Evolutionary conservation across 108 stramenopile species (phyloP), one percentile per base, ranked within the genome.

Genomic region (Nannochloropsis oceanica): DNA sequence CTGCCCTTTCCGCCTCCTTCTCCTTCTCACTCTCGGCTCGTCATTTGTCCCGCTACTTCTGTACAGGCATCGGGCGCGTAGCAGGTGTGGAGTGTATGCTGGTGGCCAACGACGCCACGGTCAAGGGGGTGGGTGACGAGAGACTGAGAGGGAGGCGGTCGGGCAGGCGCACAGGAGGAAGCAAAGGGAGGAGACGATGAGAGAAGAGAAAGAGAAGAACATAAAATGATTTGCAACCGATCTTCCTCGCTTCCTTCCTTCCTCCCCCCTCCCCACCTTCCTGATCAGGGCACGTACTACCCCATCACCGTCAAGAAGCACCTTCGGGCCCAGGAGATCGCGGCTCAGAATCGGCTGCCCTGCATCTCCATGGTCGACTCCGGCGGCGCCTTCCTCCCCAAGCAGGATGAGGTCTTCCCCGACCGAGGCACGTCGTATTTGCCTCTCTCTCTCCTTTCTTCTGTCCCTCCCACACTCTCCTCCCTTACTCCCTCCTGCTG

Each of bases 301-400:
- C 97, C 98, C 13, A 95, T 99, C 86, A 99, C 98, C 12, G 97
- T 98, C 43, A 97, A 98, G 94, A 99, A 99, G 86, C 97, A 98
- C 90, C 92, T 99, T 84, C 89, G 98, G 18, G 98, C 98, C 12
- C 98, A 99, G 91, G 96, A 97, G 85, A 95, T 99, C 85, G 98
- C 98, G 2, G 44, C 89, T 86, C 93, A 97, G 85, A 98, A 98
- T 87, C 83, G 92, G 25, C 89, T 99, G 84, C 97, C 98, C 0
- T 99, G 98, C 86, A 93, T 98, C 43, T 98, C 97, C 89, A 84
- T 99, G 82, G 96, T 97, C 22, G 97, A 98, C 87, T 84, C 85
- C 43, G 92, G 92, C 10, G 97, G 98, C 14, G 98, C 98, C 42
- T 99, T 92, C 90, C 88, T 99, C 80, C 98, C 97, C 27, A 93